Percentiles rank a stretch among this genome's conserved stretches.
Conservation (phyloP, 805 yeast genomes). For the Candida ficus region DNA sequence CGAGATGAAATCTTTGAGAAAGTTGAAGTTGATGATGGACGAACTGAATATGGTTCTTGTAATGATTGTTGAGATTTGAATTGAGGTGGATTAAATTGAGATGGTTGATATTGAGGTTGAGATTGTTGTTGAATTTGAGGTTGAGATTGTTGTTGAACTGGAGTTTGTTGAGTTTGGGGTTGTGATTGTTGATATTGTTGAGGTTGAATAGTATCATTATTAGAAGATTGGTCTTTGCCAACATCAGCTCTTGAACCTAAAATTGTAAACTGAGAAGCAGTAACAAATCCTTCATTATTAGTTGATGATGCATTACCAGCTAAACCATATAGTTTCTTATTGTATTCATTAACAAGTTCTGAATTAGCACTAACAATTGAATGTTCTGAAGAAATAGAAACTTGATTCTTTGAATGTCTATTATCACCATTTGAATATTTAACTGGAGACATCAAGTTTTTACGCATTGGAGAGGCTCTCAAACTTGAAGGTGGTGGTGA, state of each 20-base stretch:
- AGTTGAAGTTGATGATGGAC: no score
- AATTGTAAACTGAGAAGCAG: slow-evolving; percentile 33
- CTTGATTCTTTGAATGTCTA: slow-evolving; percentile 10
- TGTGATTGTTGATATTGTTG: neutral
- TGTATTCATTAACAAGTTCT: slow-evolving; percentile 7
- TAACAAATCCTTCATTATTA: slow-evolving; percentile 31
- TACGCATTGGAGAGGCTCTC: neutral
- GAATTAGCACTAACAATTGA: slow-evolving; percentile 17
- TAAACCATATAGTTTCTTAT: slow-evolving; percentile 15
- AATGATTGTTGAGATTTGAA: neutral
- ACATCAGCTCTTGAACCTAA: slow-evolving; percentile 10
- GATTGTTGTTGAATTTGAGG: neutral
- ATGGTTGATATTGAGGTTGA: no score
- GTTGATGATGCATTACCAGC: slow-evolving; percentile 12
- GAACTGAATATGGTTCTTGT: no score
- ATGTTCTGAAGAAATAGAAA: slow-evolving; percentile 22
- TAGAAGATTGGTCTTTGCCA: neutral
- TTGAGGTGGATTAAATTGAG: neutral
- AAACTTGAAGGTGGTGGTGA: neutral
- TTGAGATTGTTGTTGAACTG: no score
- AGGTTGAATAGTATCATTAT: neutral
- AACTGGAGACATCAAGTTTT: neutral
- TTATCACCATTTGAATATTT: neutral
- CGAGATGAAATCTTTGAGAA: no score
- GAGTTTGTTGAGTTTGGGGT: neutral